phyloP scores from a whole-genome alignment of 768 basidiomycete genomes.

The Daedalea quercina region DNA sequence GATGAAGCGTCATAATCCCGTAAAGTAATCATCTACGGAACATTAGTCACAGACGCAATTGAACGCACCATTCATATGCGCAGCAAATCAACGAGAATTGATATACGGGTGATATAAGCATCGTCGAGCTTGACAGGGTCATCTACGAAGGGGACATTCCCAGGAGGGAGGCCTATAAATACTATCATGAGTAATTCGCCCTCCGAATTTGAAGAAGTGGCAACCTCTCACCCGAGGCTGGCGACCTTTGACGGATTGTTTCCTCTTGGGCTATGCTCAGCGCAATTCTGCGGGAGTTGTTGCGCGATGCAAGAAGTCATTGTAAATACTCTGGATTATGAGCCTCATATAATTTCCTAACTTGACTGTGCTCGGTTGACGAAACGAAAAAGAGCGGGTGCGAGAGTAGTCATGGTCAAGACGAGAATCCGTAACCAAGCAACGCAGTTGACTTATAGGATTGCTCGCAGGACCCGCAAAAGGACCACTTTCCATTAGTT shows the following conservation, averaged over 20 bases:
- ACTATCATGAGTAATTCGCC: not conserved
- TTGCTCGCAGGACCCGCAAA: no score
- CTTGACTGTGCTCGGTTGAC: no score
- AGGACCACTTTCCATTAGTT: no score
- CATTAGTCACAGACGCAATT: not conserved
- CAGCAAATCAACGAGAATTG: slow-evolving; percentile 26
- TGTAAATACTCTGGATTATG: no score
- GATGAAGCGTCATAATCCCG: slow-evolving; percentile 74
- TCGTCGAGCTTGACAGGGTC: slow-evolving; percentile 21
- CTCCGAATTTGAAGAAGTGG: no score
- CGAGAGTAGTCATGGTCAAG: no score
- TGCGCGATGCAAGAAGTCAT: no score
- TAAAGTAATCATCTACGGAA: slow-evolving; percentile 20
- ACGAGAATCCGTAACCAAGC: no score
- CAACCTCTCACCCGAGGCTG: not conserved
- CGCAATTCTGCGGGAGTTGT: no score
- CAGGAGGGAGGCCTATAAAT: slow-evolving; percentile 19
- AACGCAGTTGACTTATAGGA: no score
- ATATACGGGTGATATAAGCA: slow-evolving; percentile 37
- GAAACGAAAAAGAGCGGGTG: no score
- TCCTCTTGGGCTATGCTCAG: not conserved
- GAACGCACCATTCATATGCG: slow-evolving; percentile 23
- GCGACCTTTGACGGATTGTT: not conserved
- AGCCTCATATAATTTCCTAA: no score
- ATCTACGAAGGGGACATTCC: slow-evolving; percentile 18